Conservation (phyloP, 768 basidiomycete genomes). For the Cubamyces lactineus region DNA sequence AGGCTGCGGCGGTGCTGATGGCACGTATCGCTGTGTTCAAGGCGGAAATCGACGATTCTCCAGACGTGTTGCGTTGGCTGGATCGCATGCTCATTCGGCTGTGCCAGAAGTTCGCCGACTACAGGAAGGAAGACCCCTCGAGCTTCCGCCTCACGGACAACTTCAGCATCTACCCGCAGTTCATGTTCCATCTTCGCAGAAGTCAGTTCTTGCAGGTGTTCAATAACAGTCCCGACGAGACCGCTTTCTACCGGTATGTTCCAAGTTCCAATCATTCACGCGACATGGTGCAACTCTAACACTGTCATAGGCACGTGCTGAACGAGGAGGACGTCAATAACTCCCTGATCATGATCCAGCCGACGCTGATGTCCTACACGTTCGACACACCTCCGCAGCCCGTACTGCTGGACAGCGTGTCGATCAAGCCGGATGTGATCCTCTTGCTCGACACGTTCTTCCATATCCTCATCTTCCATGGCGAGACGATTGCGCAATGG, state of each 20-base stretch:
- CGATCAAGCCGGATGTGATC: conserved; percentile 96
- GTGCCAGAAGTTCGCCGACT: conserved; percentile 99
- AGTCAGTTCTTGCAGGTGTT: conserved; percentile 99
- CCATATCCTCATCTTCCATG: conserved; percentile 99
- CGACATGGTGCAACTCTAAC: not conserved
- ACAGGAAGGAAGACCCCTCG: conserved; percentile 94
- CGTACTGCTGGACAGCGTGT: conserved; percentile 94
- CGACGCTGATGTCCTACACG: conserved; percentile 97
- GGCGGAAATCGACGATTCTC: conserved; percentile 97
- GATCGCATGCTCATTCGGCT: conserved; percentile 98
- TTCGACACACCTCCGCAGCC: conserved; percentile 92
- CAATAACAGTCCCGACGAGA: conserved; percentile 99
- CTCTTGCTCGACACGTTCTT: conserved; percentile 98
- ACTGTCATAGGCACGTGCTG: conserved; percentile 72
- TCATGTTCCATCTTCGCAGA: conserved; percentile 98
- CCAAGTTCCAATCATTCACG: conserved; percentile 5
- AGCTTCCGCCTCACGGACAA: conserved; percentile 93
- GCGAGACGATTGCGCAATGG: conserved; percentile 96
- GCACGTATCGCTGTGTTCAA: conserved; percentile 99
- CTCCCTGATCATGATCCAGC: conserved; percentile 99
- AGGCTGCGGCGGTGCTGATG: conserved; percentile 97
- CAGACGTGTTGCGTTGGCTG: conserved; percentile 95
- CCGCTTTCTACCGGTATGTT: conserved; percentile 90
- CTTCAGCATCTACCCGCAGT: conserved; percentile 99
- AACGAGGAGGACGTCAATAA: conserved; percentile 99